Base-by-base conservation (phyloP, 2,329 filamentous ascomycete species). In the Colletotrichum eleusines region DNA sequence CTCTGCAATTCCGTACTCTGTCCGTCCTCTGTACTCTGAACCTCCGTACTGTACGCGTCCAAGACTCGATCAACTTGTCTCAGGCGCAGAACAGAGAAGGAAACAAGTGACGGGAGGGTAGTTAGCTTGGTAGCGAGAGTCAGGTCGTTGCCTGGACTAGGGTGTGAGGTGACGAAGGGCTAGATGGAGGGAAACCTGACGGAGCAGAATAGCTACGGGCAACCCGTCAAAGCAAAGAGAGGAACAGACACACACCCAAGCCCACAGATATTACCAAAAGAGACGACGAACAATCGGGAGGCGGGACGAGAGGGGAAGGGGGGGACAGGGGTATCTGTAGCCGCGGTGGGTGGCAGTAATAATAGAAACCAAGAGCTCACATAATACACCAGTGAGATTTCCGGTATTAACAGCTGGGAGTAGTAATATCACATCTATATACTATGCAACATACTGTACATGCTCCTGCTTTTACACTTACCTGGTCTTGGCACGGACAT, bases 61-160 rank as follows among this genome's bases (percentile, higher is more conserved):
- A 60, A 59, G 58, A 63, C 69, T 68, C 69, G 53, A 68, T 69
- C 69, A 53, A 40, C 57, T 26, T 54, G 69, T 68, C 69, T 71
- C 64, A 53, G 35, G 11, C 51, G 60, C 23, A 28, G 42, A 18
- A 51, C 33, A 28, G 35, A 44, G 26, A 57, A 40, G 26, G 26
- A 51, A 51, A 53, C 42, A 31, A 48, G 18, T 14, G 26, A 59
- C 8, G 40, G 40, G 26, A 38, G 16, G 33, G 16, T 9, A 33
- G 53, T 28, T 18, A 12, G 18, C 20, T 28, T 38, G 26, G 46
- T 61, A 26, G 38, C 35, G 42, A 61, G 48, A 54, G 35, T 58
- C 31, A 46, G 42, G 35, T 33, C 31, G 28, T 40, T 40, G 31
- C 42, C 44, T n/a, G n/a, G 14, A 23, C 35, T 20, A 58, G 40